These are phyloP conservation scores for Talaromyces sp. DNA, from an alignment of 2,329 filamentous ascomycete genomes.

Conservation along the genomic window DNA sequence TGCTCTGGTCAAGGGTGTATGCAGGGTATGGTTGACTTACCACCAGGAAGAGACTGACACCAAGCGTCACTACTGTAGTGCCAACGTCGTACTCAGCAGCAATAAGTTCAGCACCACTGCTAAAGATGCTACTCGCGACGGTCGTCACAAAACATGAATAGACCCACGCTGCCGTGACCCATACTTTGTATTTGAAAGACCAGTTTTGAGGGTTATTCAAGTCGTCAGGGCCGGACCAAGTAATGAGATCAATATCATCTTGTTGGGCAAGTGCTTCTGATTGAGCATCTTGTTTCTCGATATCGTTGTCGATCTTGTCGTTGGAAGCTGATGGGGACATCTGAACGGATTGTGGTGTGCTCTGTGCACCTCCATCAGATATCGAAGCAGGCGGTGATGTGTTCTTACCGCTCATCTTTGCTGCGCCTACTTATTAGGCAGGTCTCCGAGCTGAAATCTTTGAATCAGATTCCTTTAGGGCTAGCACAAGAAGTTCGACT, in stretches of 20 bases:
- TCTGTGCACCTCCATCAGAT: neutral
- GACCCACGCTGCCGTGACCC: conserved; percentile 20
- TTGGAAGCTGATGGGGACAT: neutral
- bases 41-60: neutral
- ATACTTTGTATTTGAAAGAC: conserved; percentile 54
- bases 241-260: neutral
- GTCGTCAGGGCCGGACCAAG: conserved; percentile 46
- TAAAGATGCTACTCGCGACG: conserved; percentile 63
- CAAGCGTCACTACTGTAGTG: conserved; percentile 39
- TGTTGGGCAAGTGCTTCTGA: conserved; percentile 45
- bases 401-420: neutral
- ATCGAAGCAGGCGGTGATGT: neutral
- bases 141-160: neutral
- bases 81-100: conserved; percentile 45
- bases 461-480: neutral
- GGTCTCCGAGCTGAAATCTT: neutral
- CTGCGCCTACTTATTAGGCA: neutral
- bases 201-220: conserved; percentile 48
- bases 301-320: neutral
- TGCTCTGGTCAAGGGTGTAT: too few species aligned
- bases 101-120: conserved; percentile 57
- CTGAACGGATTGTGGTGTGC: neutral
- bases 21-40: neutral
- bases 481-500: neutral
- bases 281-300: conserved; percentile 42